phyloP scores from a whole-genome alignment of 768 basidiomycete genomes.

The Trametes cubensis region DNA sequence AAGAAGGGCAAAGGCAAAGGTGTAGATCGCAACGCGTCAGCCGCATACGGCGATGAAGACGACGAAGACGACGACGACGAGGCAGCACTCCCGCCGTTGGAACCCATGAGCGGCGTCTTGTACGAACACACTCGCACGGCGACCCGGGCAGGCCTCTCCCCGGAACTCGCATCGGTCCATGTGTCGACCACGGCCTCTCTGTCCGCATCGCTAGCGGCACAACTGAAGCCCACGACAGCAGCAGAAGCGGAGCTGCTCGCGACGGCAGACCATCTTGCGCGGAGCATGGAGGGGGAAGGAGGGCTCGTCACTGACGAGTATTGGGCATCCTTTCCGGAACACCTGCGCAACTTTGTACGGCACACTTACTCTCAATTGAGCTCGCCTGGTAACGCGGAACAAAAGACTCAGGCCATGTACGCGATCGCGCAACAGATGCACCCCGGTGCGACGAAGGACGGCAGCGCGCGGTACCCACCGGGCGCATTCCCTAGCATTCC shows the following conservation, averaged over 20 bases:
- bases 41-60: constrained; percentile 24
- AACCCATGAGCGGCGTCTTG: constrained; percentile 23
- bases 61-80: constrained; percentile 37
- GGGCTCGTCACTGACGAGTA: constrained; percentile 60
- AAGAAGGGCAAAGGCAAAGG: constrained; percentile 46
- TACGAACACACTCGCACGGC: constrained; percentile 22
- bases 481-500: constrained; percentile 47
- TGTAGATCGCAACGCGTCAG: constrained; percentile 18
- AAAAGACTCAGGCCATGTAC: constrained; percentile 65
- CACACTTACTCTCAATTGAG: constrained; percentile 37
- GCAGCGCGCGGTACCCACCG: constrained; percentile 41
- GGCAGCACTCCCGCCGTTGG: constrained; percentile 29
- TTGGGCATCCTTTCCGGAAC: constrained; percentile 68
- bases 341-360: constrained; percentile 70
- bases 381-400: constrained; percentile 38
- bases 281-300: constrained; percentile 49
- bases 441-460: constrained; percentile 39
- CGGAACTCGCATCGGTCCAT: constrained; percentile 51
- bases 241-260: constrained; percentile 63
- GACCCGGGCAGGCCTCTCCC: constrained; percentile 42
- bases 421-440: constrained; percentile 69
- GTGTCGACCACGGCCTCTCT: constrained; percentile 50
- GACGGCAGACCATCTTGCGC: constrained; percentile 63
- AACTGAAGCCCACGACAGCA: constrained; percentile 37
- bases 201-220: constrained; percentile 39